Percentiles rank a stretch among this genome's conserved stretches.
phyloP scores from a whole-genome alignment of 257 asterid species.

The Rhazya stricta region DNA sequence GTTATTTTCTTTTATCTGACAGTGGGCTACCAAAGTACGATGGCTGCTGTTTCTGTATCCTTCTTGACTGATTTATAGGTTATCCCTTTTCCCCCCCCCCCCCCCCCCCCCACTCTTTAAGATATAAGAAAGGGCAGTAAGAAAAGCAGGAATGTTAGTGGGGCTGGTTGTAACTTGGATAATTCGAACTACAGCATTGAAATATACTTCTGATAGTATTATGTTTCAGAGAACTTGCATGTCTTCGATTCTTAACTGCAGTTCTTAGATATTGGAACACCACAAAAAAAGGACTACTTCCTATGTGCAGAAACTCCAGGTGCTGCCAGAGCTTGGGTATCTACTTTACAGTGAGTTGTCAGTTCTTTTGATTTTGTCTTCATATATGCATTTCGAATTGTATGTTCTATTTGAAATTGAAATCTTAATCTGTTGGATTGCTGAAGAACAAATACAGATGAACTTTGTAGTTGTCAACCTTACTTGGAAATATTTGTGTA shows the following conservation, averaged over 20 bases:
- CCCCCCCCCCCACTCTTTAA: not conserved
- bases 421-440: not conserved
- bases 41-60: slow-evolving; percentile 99
- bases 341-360: slow-evolving; percentile 87
- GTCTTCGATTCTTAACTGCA: slow-evolving; percentile 41
- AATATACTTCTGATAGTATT: slow-evolving; percentile 5
- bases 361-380: slow-evolving; percentile 14
- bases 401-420: not conserved
- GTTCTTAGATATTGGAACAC: slow-evolving; percentile 88
- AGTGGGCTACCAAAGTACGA: slow-evolving; percentile 93
- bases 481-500: not conserved
- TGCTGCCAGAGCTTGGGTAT: slow-evolving; percentile 95
- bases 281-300: slow-evolving; percentile 83
- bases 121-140: not conserved
- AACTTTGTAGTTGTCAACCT: not conserved
- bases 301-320: slow-evolving; percentile 97
- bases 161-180: not conserved
- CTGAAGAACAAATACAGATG: not conserved
- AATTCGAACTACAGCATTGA: not conserved
- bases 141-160: not conserved
- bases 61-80: slow-evolving; percentile 10
- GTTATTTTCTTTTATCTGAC: slow-evolving; percentile 25
- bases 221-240: slow-evolving; percentile 7
- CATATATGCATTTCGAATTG: not conserved
- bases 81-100: not conserved